Base-by-base conservation (phyloP, 495 filamentous ascomycete genomes). In the Polyplosphaeria fusca region DNA sequence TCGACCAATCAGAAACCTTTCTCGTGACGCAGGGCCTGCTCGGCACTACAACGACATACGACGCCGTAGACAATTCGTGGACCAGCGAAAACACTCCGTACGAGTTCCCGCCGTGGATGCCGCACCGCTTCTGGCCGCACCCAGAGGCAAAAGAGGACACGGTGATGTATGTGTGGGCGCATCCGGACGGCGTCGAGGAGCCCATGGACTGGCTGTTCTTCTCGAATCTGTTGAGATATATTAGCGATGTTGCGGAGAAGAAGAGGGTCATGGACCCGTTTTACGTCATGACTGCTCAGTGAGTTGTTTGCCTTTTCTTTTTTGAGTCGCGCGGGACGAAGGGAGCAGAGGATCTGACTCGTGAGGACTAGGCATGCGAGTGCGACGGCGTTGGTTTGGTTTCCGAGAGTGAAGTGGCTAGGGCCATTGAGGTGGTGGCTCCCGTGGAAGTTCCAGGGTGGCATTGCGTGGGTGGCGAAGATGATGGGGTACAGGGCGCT, bases 361-460 rank as follows among this genome's bases (percentile, higher is more conserved):
- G n/a, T n/a, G n/a, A n/a, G n/a, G n/a, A n/a, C n/a, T 14, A 51
- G 47, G 11, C 52, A 55, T 16, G 41, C 43, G 11, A 46, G 40
- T 1, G 52, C 40, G 1, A 55, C 52, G 27, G 52, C 52, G 3
- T 18, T 55, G 26, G 52, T 55, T 7, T 46, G 40, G 52, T 55
- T 55, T 25, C 52, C 52, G 25, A 46, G 44, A 2, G 45, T 19
- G 44, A 50, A 12, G 30, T 49, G 45, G 30, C 32, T 51, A 11
- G 47, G 54, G 12, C 44, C 54, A 27, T 35, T 58, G 54, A 18
- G 54, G 30, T 58, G 47, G 54, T 58, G 54, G 54, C 22, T 58
- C 3, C 45, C 54, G 46, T 51, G 45, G 45, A 43, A 58, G 35
- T 23, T 58, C 4, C 47, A 49, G n/a, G 47, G 28, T 11, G 39